phyloP scores from a whole-genome alignment of 2,329 filamentous ascomycete species.

The Xenoacremonium recifei region DNA sequence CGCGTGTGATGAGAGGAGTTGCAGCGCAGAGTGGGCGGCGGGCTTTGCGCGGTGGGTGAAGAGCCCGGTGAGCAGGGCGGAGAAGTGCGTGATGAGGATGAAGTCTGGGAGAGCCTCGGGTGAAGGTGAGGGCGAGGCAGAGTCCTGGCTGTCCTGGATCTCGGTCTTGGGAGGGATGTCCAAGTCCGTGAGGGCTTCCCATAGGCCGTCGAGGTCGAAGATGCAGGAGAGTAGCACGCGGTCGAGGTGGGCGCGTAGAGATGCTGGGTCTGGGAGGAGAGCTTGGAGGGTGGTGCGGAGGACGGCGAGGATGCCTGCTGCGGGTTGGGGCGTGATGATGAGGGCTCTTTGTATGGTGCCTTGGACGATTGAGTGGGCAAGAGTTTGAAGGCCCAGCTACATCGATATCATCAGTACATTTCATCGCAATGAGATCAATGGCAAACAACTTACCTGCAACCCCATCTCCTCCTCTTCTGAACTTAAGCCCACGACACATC shows the following conservation, averaged over 20 bases:
- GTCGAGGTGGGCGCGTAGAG: conserved; percentile 38
- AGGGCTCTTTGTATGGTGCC: conserved; percentile 30
- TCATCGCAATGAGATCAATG: no score
- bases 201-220: conserved; percentile 58
- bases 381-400: conserved; percentile 49
- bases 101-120: conserved; percentile 36
- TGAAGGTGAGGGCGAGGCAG: conserved; percentile 14
- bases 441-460: conserved; percentile 43
- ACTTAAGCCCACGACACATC: conserved; percentile 53
- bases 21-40: conserved; percentile 47
- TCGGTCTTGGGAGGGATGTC: conserved; percentile 28
- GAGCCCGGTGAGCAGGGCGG: conserved; percentile 48
- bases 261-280: conserved; percentile 10
- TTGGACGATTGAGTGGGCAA: conserved; percentile 39
- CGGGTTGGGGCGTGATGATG: conserved; percentile 49
- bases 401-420: not conserved
- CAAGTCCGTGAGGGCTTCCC: conserved; percentile 55
- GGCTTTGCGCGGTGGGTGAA: conserved; percentile 48
- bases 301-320: conserved; percentile 37
- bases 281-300: conserved; percentile 37
- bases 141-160: conserved; percentile 34
- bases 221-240: conserved; percentile 53
- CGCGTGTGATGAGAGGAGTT: conserved; percentile 46
- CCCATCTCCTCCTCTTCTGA: conserved; percentile 50
- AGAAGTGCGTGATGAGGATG: conserved; percentile 56